Conservation (phyloP, 129 eudicot species). For the Artemisia annua region DNA sequence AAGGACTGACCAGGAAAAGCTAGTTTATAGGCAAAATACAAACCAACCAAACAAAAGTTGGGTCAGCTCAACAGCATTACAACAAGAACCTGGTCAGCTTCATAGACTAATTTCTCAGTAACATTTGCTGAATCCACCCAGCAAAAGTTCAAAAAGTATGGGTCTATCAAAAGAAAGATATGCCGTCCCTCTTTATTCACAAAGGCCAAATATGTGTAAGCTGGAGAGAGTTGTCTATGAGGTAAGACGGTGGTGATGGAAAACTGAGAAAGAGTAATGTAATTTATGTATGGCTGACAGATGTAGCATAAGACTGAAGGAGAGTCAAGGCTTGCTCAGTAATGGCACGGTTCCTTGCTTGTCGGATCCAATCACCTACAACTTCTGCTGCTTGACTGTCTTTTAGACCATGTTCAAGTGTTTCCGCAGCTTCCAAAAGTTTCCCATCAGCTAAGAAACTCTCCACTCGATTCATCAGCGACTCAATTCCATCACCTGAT, state of each 20-base stretch:
- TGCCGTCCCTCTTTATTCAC: constrained; percentile 21
- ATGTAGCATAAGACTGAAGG: constrained; percentile 79
- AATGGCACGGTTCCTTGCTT: constrained; percentile 81
- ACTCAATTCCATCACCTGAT: constrained; percentile 86
- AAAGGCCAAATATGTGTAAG: constrained; percentile 1
- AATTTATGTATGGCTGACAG: constrained; percentile 59
- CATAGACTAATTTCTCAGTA: too few relatives aligned
- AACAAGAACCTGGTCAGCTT: not conserved
- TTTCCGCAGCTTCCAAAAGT: constrained; percentile 78
- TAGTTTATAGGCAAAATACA: not conserved
- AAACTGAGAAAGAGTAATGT: not conserved
- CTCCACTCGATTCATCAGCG: constrained; percentile 77
- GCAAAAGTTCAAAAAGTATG: not conserved
- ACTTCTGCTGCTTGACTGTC: constrained; percentile 75
- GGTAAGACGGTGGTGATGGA: not conserved
- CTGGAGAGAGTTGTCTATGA: not conserved
- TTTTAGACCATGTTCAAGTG: constrained; percentile 78
- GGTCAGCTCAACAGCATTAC: not conserved
- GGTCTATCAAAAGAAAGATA: not conserved
- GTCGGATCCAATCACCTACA: constrained; percentile 68
- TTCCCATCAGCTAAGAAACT: constrained; percentile 70
- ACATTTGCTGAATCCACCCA: not conserved
- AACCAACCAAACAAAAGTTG: not conserved
- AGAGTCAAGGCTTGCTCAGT: constrained; percentile 85
- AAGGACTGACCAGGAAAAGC: not conserved